These are phyloP conservation scores for Agaricus subrufescens DNA, from an alignment of 768 basidiomycete genomes.

Conservation along the genomic window DNA sequence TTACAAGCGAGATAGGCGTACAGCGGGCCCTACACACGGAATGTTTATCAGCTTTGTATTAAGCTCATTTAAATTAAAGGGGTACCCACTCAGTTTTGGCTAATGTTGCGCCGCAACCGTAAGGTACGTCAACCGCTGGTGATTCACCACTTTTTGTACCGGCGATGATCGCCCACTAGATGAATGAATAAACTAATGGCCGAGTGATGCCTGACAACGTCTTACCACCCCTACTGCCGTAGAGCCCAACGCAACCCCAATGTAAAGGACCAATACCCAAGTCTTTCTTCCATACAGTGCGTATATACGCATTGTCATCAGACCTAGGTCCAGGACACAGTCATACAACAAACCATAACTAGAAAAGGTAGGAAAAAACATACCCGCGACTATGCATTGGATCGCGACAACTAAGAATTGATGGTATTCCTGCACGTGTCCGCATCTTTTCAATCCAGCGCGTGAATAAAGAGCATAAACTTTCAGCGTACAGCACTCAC, in stretches of 20 bases:
- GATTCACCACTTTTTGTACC: neutral
- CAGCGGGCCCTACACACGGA: neutral
- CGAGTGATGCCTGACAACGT: neutral
- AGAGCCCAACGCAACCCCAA: slow-evolving; percentile 17
- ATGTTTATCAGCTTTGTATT: neutral
- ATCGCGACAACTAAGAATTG: slow-evolving; percentile 28
- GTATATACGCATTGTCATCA: slow-evolving; percentile 35
- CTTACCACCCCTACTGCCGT: slow-evolving; percentile 21
- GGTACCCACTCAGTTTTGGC: slow-evolving; percentile 9
- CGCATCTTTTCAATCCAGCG: slow-evolving; percentile 17
- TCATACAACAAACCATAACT: neutral
- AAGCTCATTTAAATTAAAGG: slow-evolving; percentile 10
- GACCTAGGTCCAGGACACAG: slow-evolving; percentile 18
- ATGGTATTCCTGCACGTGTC: slow-evolving; percentile 20
- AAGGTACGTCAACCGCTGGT: neutral
- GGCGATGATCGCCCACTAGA: neutral
- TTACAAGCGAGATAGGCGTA: slow-evolving; percentile 15
- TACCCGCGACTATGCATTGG: slow-evolving; percentile 34
- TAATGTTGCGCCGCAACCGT: neutral
- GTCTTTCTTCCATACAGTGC: slow-evolving; percentile 31
- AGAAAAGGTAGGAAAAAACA: slow-evolving; percentile 11
- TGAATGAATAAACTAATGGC: neutral
- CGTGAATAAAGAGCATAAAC: neutral
- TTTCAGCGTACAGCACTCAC: neutral
- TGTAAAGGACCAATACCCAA: slow-evolving; percentile 22